Base-by-base conservation (phyloP, 805 yeast species). In the Ogataea trehaloabstinens region DNA sequence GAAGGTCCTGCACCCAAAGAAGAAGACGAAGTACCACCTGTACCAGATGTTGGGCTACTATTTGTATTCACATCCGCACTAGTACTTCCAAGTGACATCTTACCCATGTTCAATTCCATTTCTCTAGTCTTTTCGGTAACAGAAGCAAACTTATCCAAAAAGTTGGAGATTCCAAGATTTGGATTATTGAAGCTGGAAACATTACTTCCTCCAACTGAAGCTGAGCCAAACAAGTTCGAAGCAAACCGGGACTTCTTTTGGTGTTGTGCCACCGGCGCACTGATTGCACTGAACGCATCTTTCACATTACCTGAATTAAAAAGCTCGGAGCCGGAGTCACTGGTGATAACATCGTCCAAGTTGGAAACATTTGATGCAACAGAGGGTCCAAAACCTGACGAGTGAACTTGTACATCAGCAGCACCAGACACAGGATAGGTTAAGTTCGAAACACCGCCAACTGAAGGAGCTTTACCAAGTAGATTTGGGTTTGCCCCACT, bases 51-150 rank as follows among this genome's bases (percentile, higher is more conserved):
- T 13, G 47, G 41, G 21, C 34, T 37, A 22, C 21, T 31, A 29
- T 19, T 37, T n/a, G 33, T 33, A 22, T 32, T 31, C 21, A 22
- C 8, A 19, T 16, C 21, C 10, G 7, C 22, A 7, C 8, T 10
- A 16, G 7, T 6, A 8, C 34, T 31, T 43, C 45, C 59, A 28
- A 67, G 49, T 7, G 68, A 58, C 19, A 68, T 38, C 5, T 67
- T 56, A n/a, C 71, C 69, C 38, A 76, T 52, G 10, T 70, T 72
- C 37, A 66, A 65, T 49, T 80, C 86, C 31, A 80, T 67, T 48
- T 81, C 88, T 51, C 83, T 67, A 0, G 88, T 81, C 34, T 83
- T 82, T 40, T 81, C 86, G 5, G 84, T 82, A 13, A 81, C 82
- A 2, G 78, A 66, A 5, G 82, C 67, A 52, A 81, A 81, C 59